These are phyloP conservation scores for Collariella sp. DNA, from an alignment of 495 filamentous ascomycete species.

Conservation along the genomic window DNA sequence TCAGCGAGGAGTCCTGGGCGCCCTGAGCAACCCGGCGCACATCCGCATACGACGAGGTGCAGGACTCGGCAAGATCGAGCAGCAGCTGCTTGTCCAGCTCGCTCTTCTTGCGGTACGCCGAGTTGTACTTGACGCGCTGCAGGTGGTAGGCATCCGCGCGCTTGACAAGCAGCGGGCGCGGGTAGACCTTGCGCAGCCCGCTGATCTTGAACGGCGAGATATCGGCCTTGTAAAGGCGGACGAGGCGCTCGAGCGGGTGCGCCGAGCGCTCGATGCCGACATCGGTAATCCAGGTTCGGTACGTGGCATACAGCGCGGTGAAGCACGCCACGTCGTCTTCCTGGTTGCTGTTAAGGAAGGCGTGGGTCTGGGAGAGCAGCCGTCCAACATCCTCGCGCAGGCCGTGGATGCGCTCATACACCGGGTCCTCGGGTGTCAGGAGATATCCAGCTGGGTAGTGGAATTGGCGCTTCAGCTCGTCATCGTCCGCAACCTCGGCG, in stretches of 20 bases:
- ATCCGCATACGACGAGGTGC: slow-evolving; percentile 90
- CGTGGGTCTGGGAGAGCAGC: slow-evolving; percentile 72
- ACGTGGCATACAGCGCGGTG: slow-evolving; percentile 82
- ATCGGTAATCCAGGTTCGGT: slow-evolving; percentile 93
- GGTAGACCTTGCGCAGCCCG: slow-evolving; percentile 86
- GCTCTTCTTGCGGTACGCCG: slow-evolving; percentile 73
- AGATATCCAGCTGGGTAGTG: slow-evolving; percentile 80
- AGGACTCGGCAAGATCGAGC: slow-evolving; percentile 80
- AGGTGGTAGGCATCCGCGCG: slow-evolving; percentile 91
- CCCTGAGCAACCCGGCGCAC: slow-evolving; percentile 87
- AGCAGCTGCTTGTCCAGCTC: slow-evolving; percentile 76
- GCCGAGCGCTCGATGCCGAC: slow-evolving; percentile 93
- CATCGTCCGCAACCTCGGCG: slow-evolving; percentile 67
- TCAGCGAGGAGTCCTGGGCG: slow-evolving; percentile 89
- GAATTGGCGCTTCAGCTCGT: slow-evolving; percentile 72
- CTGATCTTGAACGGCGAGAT: slow-evolving; percentile 88
- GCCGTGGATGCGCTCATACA: slow-evolving; percentile 69
- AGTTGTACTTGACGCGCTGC: slow-evolving; percentile 87
- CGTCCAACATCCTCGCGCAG: slow-evolving; percentile 72
- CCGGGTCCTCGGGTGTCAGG: slow-evolving; percentile 48
- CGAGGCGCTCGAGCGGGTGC: slow-evolving; percentile 81
- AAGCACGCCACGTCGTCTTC: slow-evolving; percentile 96
- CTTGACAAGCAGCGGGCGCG: slow-evolving; percentile 76
- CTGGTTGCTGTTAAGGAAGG: slow-evolving; percentile 73
- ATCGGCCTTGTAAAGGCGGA: slow-evolving; percentile 72